Evolutionary conservation across 805 yeast species (phyloP).

Genomic region (Metschnikowia continentalis): DNA sequence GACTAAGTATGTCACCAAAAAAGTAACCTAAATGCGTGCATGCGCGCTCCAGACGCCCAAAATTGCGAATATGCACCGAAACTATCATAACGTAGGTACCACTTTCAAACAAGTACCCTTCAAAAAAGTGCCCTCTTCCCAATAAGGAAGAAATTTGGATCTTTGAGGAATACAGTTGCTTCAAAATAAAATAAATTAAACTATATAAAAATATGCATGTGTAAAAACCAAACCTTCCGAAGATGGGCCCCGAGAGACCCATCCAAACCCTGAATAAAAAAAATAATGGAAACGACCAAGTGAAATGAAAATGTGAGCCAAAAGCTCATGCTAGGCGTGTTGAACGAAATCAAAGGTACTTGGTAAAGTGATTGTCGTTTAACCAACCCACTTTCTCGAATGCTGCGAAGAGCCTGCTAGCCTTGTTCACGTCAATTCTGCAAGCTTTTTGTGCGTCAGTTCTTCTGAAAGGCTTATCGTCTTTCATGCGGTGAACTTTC

Average conservation of each 20-base stretch:
- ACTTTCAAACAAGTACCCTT: background rate
- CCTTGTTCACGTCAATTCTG: constrained; percentile 94
- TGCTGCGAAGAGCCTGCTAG: constrained; percentile 84
- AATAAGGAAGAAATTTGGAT: background rate
- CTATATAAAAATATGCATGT: background rate
- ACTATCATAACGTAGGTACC: background rate
- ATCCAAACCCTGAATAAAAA: constrained; percentile 1
- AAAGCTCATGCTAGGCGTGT: background rate
- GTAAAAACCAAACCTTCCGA: constrained; percentile 1
- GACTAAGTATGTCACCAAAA: background rate
- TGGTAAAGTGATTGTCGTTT: constrained; percentile 60
- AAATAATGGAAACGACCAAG: constrained; percentile 4
- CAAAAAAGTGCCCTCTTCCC: background rate
- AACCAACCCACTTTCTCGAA: constrained; percentile 92
- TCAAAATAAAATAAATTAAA: background rate
- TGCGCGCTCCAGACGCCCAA: background rate
- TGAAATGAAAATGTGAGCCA: constrained; percentile 4
- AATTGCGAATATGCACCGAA: background rate
- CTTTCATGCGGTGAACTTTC: constrained; percentile 70
- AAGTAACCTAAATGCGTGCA: background rate
- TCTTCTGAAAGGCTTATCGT: constrained; percentile 80
- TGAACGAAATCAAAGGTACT: constrained; percentile 13
- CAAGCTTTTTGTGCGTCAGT: constrained; percentile 98
- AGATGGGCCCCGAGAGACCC: background rate
- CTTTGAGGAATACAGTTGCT: background rate